Percentiles rank a stretch among this genome's conserved stretches.
Evolutionary conservation across 139 green algal species (phyloP).

Genomic region (Chlamydomonas asymmetrica): DNA sequence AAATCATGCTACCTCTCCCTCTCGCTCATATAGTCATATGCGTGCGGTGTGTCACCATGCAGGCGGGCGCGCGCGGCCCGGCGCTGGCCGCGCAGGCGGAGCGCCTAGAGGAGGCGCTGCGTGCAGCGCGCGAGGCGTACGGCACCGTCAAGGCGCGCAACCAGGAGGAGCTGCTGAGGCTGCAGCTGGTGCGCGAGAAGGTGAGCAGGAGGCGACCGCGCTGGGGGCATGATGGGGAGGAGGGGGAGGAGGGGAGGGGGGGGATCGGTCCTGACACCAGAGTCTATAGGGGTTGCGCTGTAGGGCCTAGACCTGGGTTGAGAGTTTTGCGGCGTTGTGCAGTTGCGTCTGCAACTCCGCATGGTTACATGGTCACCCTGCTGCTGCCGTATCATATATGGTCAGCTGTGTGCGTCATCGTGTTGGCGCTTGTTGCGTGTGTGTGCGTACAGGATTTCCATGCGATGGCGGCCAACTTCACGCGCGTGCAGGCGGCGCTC

Average conservation of each 20-base stretch:
- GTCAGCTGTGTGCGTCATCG: not conserved
- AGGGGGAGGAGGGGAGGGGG: not conserved
- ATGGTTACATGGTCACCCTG: not conserved
- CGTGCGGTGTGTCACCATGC: not conserved
- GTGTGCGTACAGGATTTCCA: conserved; percentile 19
- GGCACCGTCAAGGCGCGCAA: conserved; percentile 46
- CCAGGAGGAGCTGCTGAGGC: conserved; percentile 35
- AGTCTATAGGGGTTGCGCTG: not conserved
- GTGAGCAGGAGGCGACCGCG: not conserved
- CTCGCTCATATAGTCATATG: not conserved
- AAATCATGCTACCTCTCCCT: not conserved
- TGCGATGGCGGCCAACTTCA: conserved; percentile 15
- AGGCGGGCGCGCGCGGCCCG: conserved; percentile 8
- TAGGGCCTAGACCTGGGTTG: not conserved
- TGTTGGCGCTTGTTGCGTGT: not conserved
- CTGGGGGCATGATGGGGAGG: not conserved
- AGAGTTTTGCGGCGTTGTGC: not conserved
- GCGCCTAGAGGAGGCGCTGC: conserved; percentile 33
- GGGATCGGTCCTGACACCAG: not conserved
- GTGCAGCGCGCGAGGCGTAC: conserved; percentile 26
- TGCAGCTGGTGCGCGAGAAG: conserved; percentile 11
- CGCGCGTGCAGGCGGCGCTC: conserved; percentile 8
- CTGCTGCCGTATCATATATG: not conserved
- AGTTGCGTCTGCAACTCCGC: not conserved
- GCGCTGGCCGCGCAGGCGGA: conserved; percentile 15